Evolutionary conservation across 2,329 filamentous ascomycete species (phyloP).

Genomic region (Cladosporium sp.): DNA sequence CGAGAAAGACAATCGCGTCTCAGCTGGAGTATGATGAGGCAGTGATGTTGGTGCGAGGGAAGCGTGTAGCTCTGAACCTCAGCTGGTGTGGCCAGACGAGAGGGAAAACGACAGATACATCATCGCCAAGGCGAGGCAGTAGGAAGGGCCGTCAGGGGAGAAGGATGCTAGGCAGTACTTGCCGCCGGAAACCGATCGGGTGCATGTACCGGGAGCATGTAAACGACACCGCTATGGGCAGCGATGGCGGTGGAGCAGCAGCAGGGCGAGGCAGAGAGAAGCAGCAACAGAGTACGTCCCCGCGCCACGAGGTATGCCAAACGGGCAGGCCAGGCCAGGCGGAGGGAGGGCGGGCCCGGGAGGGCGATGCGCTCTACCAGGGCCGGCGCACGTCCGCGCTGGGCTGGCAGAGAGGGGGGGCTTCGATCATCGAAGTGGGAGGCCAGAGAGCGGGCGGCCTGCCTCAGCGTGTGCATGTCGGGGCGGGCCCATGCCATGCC

Average conservation of each 20-base stretch:
- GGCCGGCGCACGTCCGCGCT: constrained; percentile 4
- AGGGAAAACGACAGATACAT: background rate
- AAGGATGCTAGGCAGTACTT: background rate
- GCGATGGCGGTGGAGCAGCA: constrained; percentile 9
- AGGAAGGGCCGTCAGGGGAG: background rate
- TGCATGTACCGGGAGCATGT: background rate
- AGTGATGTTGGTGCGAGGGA: background rate
- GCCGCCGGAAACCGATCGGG: too few relatives aligned
- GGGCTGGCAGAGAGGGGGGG: background rate
- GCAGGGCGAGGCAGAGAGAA: background rate
- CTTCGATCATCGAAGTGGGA: too few relatives aligned
- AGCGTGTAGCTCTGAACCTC: constrained; percentile 2
- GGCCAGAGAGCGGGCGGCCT: too few relatives aligned
- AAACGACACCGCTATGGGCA: background rate
- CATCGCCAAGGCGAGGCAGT: background rate
- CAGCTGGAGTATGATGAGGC: constrained; percentile 1
- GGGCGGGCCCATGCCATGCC: background rate
- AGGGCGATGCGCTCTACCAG: background rate
- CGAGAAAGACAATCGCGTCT: constrained; percentile 2
- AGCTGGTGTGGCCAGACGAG: constrained; percentile 3
- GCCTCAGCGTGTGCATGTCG: background rate
- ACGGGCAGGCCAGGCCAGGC: constrained; percentile 3
- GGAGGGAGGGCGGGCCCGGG: background rate
- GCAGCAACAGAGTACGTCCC: background rate
- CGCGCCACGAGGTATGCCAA: constrained; percentile 4